phyloP scores from a whole-genome alignment of 2,329 filamentous ascomycete genomes.

The Aspergillus uvarum region DNA sequence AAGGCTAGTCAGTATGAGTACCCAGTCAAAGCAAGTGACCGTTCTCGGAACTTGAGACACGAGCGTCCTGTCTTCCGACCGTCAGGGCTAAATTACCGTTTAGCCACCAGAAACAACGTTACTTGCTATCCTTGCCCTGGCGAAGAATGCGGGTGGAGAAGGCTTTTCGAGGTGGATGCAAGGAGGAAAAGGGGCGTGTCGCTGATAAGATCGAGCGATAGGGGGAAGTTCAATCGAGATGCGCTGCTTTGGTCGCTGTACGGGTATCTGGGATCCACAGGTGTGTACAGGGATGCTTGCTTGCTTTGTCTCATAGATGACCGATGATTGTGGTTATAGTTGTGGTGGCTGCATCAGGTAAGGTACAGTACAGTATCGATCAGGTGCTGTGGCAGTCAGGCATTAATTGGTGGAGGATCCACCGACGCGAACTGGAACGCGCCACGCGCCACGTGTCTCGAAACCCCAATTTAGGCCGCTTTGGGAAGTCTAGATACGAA shows the following conservation, averaged over 20 bases:
- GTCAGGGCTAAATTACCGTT: background rate
- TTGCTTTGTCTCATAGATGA: slow-evolving; percentile 2
- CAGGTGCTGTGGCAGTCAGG: background rate
- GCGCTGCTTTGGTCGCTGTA: slow-evolving; percentile 5
- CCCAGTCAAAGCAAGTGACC: background rate
- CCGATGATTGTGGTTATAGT: slow-evolving; percentile 4
- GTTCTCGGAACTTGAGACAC: slow-evolving; percentile 2
- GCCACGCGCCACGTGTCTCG: background rate
- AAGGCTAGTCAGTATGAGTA: background rate
- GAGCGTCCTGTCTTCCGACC: background rate
- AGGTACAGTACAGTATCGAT: background rate
- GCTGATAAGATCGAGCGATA: slow-evolving; percentile 19
- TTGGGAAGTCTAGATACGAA: background rate
- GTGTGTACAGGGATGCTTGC: background rate
- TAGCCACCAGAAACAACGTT: background rate
- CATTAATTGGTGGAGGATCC: background rate
- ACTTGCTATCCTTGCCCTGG: slow-evolving; percentile 3
- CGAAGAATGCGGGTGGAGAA: slow-evolving; percentile 9
- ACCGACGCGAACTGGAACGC: background rate
- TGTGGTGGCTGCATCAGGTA: too few species aligned
- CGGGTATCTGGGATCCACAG: background rate
- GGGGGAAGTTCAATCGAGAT: slow-evolving; percentile 10
- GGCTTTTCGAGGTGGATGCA: slow-evolving; percentile 5
- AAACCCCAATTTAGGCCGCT: background rate
- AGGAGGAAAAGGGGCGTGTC: slow-evolving; percentile 8